Base-by-base conservation (phyloP, 495 filamentous ascomycete species). In the Acidomyces sp. region DNA sequence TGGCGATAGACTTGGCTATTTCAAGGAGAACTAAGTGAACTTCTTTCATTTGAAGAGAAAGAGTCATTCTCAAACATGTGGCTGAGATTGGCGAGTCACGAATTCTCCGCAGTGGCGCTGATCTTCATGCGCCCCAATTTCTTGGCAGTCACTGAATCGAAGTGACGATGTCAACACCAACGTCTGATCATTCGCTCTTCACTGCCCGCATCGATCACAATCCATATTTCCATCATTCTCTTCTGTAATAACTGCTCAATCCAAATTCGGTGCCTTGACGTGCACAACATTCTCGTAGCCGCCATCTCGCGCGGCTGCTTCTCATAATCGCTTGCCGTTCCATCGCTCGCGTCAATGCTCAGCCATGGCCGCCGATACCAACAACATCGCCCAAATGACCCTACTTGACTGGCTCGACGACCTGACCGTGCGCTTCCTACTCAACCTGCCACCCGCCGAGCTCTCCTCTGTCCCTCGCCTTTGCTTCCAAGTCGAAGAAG, bases 401-500 rank as follows among this genome's bases (percentile, higher is more conserved):
- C 21, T 39, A 86, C 82, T 34, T 34, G 43, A 46, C 22, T 47
- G 85, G 86, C 69, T 95, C 67, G 85, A 93, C 78, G 86, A 95
- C 64, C 70, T 95, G 33, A 92, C 83, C 60, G 85, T 92, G 58
- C 82, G 77, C 45, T 97, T 97, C 56, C 87, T 97, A 53, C 83
- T 96, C 55, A 95, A 96, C 62, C 70, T 94, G 34, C 90, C 90
- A 16, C 70, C 75, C 46, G 85, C 87, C 59, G 90, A 96, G 59
- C 77, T 95, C 21, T 73, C 78, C 45, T 84, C 80, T 0, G 82
- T 93, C 16, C 85, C 87, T 54, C 82, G 90, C 48, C 85, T 96
- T 55, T 94, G 86, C 61, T 97, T 97, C 60, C 87, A 95, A 64
- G 80, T 97, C 40, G 90, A 97, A 62, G 92, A 95, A 56, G 90